These are phyloP conservation scores for Prunus yedoensis DNA, from an alignment of 331 rosid genomes.

Conservation along the genomic window DNA sequence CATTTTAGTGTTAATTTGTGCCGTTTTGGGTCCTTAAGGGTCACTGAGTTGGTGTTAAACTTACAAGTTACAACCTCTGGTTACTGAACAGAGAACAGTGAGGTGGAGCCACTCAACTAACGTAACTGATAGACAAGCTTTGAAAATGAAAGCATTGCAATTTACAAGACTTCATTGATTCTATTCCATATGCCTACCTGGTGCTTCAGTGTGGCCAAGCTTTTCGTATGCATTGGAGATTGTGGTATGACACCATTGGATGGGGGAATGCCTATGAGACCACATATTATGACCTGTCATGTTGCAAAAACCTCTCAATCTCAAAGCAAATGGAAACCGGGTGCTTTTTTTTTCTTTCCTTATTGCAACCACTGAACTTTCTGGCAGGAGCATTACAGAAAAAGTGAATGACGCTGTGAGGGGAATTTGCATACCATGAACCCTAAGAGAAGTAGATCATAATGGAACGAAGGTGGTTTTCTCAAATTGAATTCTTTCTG, in stretches of 20 bases:
- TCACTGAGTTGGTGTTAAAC: not conserved
- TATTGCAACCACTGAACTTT: not conserved
- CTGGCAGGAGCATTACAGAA: not conserved
- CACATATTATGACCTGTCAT: conserved; percentile 72
- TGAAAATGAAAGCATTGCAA: not conserved
- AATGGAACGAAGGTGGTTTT: conserved; percentile 77
- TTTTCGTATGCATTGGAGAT: conserved; percentile 81
- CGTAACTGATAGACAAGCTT: not conserved
- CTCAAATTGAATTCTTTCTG: conserved; percentile 77
- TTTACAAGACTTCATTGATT: not conserved
- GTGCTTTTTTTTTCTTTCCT: not conserved
- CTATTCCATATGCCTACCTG: conserved; percentile 43
- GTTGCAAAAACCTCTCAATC: conserved; percentile 16
- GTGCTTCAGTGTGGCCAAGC: conserved; percentile 76
- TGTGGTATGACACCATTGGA: conserved; percentile 86
- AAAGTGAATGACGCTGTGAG: conserved; percentile 13
- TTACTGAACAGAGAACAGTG: not conserved
- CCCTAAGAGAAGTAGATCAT: conserved; percentile 77
- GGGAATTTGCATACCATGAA: conserved; percentile 53
- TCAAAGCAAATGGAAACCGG: conserved; percentile 2
- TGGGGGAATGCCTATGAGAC: conserved; percentile 75
- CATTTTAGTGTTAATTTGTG: not conserved
- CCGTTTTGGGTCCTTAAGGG: not conserved
- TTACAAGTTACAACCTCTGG: not conserved
- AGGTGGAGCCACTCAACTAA: not conserved